Evolutionary conservation across 176 grass and related monocot species (phyloP).

Genomic region (Oryza nivara): DNA sequence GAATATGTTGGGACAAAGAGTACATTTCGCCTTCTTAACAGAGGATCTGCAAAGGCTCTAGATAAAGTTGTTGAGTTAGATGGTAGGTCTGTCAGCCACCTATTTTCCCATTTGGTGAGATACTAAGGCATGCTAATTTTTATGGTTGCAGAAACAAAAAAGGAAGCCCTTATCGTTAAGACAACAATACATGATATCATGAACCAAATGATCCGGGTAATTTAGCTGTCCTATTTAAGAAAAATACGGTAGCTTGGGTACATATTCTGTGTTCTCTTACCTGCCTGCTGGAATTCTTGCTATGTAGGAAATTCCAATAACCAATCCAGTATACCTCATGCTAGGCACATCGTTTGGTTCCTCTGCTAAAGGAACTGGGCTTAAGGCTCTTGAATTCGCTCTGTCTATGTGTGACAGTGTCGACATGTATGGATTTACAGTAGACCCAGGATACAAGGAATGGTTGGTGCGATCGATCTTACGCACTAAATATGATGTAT

Average conservation of each 20-base stretch:
- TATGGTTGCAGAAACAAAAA: constrained; percentile 78
- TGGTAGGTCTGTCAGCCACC: constrained; percentile 48
- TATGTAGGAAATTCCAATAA: constrained; percentile 87
- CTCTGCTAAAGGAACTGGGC: constrained; percentile 97
- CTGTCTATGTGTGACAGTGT: constrained; percentile 89
- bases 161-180: constrained; percentile 83
- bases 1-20: constrained; percentile 93
- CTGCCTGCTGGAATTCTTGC: constrained; percentile 16
- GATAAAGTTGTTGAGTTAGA: constrained; percentile 98
- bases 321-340: constrained; percentile 88
- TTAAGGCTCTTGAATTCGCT: constrained; percentile 95
- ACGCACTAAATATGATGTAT: background rate
- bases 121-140: constrained; percentile 27
- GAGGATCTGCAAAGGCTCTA: constrained; percentile 97
- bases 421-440: constrained; percentile 99
- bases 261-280: constrained; percentile 34
- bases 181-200: constrained; percentile 98
- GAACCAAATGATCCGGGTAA: constrained; percentile 95
- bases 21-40: constrained; percentile 96
- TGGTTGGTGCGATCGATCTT: constrained; percentile 51
- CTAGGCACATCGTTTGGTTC: constrained; percentile 93
- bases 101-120: constrained; percentile 26
- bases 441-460: constrained; percentile 98
- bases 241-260: constrained; percentile 5
- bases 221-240: constrained; percentile 19